Evolutionary conservation across 352 stramenopile genomes (phyloP), one percentile per base, ranked within the genome.

Genomic region (Phytophthora sansomeana): DNA sequence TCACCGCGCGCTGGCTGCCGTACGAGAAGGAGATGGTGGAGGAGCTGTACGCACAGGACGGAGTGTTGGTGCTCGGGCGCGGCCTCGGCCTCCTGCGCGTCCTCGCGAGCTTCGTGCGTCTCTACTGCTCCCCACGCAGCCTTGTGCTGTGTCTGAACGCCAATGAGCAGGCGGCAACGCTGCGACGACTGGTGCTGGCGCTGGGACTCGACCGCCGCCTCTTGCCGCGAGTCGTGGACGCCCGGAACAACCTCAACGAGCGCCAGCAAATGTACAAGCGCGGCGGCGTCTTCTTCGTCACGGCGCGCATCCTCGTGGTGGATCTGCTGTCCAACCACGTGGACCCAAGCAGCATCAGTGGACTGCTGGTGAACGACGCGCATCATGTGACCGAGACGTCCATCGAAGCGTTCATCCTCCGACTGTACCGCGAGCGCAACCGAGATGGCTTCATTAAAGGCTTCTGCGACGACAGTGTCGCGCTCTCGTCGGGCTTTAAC

Each of bases 331-430:
- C 90, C 51, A 89, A 79, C 19, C 77, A 85, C 58, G 61, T 97
- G 24, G 82, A 94, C 55, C 56, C 86, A n/a, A 75, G 81, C 54
- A 83, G 82, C 46, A 93, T 99, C 57, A 97, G 94, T 36, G 96
- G 96, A 0, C 75, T 99, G 53, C 65, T 99, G 29, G 90, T 99
- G 14, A 86, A 97, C 36, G 83, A 98, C 61, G 96, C 95, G 1
- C 96, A 99, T 57, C 81, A 91, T 30, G 92, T 99, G 14, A 87
- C 90, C 7, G 93, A 98, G 64, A 96, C 92, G 6, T 99, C 93
- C 8, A 98, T 97, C 11, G 96, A 99, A 61, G 97, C 96, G 6
- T 99, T 99, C 75, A 99, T 99, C 67, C 70, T 99, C 24, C 78
- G 96, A 17, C 85, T 99, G 30, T 99, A 97, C 76, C 88, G 92